phyloP scores from a whole-genome alignment of 371 early-diverging fungal genomes.

The Mucor racemosus region DNA sequence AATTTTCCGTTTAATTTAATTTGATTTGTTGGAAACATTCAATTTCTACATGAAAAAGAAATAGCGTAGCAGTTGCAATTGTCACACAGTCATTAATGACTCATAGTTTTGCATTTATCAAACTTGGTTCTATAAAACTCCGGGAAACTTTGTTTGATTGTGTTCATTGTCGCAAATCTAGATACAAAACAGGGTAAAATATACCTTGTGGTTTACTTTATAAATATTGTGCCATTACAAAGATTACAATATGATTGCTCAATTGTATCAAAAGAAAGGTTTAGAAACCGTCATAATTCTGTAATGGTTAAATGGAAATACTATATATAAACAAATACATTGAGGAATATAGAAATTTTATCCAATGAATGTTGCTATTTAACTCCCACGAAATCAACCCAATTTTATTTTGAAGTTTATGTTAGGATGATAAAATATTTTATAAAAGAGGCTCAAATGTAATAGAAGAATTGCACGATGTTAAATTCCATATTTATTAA shows the following conservation, averaged over 20 bases:
- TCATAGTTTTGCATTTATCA: not conserved
- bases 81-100: not conserved
- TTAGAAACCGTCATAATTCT: not conserved
- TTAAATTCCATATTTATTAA: too few relatives aligned
- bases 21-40: too few relatives aligned
- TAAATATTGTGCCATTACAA: not conserved
- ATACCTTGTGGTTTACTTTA: not conserved
- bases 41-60: too few relatives aligned
- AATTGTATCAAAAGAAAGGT: not conserved
- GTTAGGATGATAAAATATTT: too few relatives aligned
- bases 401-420: not conserved
- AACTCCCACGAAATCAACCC: not conserved
- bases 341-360: not conserved
- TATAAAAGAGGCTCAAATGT: too few relatives aligned
- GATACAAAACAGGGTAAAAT: not conserved
- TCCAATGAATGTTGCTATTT: not conserved
- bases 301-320: not conserved
- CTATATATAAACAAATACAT: not conserved
- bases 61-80: not conserved
- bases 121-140: not conserved
- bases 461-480: too few relatives aligned
- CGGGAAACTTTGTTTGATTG: not conserved
- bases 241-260: too few relatives aligned
- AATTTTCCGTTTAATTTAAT: not conserved
- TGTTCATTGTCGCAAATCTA: not conserved